phyloP scores from a whole-genome alignment of 495 filamentous ascomycete species.

The Penicillium verhagenii region DNA sequence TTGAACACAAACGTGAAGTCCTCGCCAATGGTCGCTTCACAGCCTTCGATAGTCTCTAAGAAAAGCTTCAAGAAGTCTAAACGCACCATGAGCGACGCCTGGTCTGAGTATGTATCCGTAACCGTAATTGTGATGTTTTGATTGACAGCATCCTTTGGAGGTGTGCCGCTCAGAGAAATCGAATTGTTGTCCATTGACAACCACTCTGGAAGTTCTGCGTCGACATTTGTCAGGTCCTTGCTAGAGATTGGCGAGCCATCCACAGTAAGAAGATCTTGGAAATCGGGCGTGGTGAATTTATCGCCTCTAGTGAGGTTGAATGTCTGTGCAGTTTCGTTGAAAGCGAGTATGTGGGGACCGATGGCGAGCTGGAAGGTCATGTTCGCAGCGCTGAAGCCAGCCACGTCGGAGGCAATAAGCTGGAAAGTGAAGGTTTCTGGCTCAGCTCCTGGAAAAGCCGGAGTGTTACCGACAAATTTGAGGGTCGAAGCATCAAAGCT shows the following conservation, averaged over 20 bases:
- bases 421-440: constrained; percentile 72
- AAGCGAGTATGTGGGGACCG: constrained; percentile 64
- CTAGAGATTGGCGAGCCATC: constrained; percentile 54
- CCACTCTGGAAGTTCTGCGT: constrained; percentile 64
- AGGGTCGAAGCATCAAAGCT: constrained; percentile 64
- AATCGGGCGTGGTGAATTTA: constrained; percentile 52
- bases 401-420: constrained; percentile 76
- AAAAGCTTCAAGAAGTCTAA: constrained; percentile 56
- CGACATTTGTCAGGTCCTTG: constrained; percentile 47
- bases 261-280: constrained; percentile 56
- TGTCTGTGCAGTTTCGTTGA: constrained; percentile 53
- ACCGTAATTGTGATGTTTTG: constrained; percentile 66
- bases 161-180: constrained; percentile 62
- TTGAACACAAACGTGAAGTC: constrained; percentile 65
- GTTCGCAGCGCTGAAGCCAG: constrained; percentile 69
- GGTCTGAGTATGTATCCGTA: constrained; percentile 62
- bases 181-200: constrained; percentile 63
- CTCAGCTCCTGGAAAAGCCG: constrained; percentile 60
- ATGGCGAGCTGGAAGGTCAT: constrained; percentile 67
- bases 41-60: constrained; percentile 33
- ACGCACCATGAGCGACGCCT: constrained; percentile 60
- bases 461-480: constrained; percentile 73
- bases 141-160: constrained; percentile 53
- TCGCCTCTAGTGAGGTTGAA: constrained; percentile 59
- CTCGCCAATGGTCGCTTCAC: constrained; percentile 61